These are phyloP conservation scores for Vigna angularis DNA, from an alignment of 306 rosid species.

Conservation along the genomic window DNA sequence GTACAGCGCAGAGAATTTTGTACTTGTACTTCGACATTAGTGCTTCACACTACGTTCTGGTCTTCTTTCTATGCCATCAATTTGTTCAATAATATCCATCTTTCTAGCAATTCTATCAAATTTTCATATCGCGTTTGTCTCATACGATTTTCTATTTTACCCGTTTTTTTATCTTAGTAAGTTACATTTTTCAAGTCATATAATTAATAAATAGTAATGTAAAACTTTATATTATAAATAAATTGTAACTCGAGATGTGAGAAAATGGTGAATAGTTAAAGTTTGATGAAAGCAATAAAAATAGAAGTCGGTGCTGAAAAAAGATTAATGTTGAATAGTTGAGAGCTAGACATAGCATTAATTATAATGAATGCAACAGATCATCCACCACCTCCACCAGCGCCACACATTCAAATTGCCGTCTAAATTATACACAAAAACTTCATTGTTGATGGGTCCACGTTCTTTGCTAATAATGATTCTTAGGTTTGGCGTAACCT, in stretches of 20 bases:
- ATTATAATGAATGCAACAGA: slow-evolving; percentile 30
- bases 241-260: too few relatives aligned
- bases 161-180: neutral
- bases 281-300: neutral
- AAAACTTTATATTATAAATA: too few relatives aligned
- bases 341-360: neutral
- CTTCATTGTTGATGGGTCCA: slow-evolving; percentile 32
- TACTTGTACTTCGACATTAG: slow-evolving; percentile 23
- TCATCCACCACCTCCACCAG: slow-evolving; percentile 21
- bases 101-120: neutral
- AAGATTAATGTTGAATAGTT: slow-evolving; percentile 21
- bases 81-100: slow-evolving; percentile 40
- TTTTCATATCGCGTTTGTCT: neutral
- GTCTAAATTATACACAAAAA: slow-evolving; percentile 4
- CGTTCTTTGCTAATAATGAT: slow-evolving; percentile 5
- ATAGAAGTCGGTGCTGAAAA: slow-evolving; percentile 15
- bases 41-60: slow-evolving; percentile 15
- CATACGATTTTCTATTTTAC: neutral
- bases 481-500: neutral
- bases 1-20: slow-evolving; percentile 29
- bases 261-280: neutral
- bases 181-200: too few relatives aligned
- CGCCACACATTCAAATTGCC: slow-evolving; percentile 1
- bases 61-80: slow-evolving; percentile 15
- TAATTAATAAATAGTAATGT: too few relatives aligned